Base-by-base conservation (phyloP, 2,329 filamentous ascomycete species). In the Daldinia sp. region DNA sequence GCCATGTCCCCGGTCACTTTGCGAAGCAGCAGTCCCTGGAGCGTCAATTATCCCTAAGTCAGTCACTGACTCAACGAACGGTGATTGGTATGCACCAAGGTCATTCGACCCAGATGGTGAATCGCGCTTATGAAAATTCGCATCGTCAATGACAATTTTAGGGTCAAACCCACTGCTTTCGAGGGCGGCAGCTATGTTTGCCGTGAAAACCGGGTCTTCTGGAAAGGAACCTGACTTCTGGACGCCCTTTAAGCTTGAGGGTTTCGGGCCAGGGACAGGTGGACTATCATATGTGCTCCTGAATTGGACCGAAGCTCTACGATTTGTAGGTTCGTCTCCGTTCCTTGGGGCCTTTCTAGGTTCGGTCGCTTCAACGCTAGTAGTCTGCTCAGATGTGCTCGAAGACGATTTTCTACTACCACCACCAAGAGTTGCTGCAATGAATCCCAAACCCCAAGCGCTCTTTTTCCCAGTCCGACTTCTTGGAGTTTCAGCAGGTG, bases 121-220 rank as follows among this genome's bases (percentile, higher is more conserved):
- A 60, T 88, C 86, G 30, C 90, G 88, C 57, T 84, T 85, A 70
- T 87, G 87, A 74, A 89, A 93, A 1, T 79, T 81, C 0, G 88
- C 87, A 72, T 93, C 85, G 51, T 92, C 83, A 39, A 91, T 90
- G 51, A 93, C 88, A 64, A 93, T 88, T 44, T 91, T 86, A 4
- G 90, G 88, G 74, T 92, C 86, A 70, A 93, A 93, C 0, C 91
- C 91, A 51, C 89, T 87, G n/a, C 89, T 86, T 75, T 90, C 81
- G 55, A 92, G 82, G 1, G 89, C 90, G 54, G 90, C 92, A 64
- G 90, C 90, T 53, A 93, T 80, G 2, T 87, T 88, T 30, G 91
- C 91, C 6, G 89, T 88, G 72, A 93, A 93, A 58, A 89, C 89
- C 7, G 91, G 80, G 72, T 93, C 91, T 63, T 90, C 86, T 1